These are phyloP conservation scores for Crucibulum laeve DNA, from an alignment of 768 basidiomycete species.

Conservation along the genomic window DNA sequence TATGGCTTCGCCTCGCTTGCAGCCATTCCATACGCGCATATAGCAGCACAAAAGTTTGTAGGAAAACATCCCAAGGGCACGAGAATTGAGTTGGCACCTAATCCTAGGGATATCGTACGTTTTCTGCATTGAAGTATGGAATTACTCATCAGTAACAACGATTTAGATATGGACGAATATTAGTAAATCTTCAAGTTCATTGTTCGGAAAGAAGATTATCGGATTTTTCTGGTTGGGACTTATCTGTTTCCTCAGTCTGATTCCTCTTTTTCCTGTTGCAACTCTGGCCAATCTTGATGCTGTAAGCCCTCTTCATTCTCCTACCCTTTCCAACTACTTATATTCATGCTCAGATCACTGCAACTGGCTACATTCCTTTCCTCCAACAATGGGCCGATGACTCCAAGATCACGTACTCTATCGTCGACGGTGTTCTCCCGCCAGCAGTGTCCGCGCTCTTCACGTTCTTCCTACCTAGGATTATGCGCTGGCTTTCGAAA, in stretches of 20 bases:
- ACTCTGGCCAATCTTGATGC: conserved; percentile 86
- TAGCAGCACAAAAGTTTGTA: conserved; percentile 68
- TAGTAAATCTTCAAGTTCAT: conserved; percentile 62
- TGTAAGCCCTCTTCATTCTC: conserved; percentile 38
- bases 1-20: conserved; percentile 93
- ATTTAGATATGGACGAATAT: conserved; percentile 76
- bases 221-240: conserved; percentile 75
- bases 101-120: conserved; percentile 75
- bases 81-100: conserved; percentile 70
- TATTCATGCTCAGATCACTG: conserved; percentile 39
- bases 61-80: conserved; percentile 74
- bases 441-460: conserved; percentile 88
- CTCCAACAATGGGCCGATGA: conserved; percentile 61
- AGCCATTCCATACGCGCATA: conserved; percentile 82
- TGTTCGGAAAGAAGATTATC: conserved; percentile 59
- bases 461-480: conserved; percentile 83
- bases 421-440: conserved; percentile 93
- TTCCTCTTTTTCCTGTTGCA: conserved; percentile 88
- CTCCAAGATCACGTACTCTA: conserved; percentile 66
- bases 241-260: conserved; percentile 92
- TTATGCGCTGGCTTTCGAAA: conserved; percentile 89
- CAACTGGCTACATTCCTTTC: conserved; percentile 59
- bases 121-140: not conserved
- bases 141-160: not conserved
- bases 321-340: conserved; percentile 34